Percentiles rank a stretch among this genome's conserved stretches.
These are phyloP conservation scores for Combretum micranthum DNA, from an alignment of 345 rosid genomes.

Conservation along the genomic window DNA sequence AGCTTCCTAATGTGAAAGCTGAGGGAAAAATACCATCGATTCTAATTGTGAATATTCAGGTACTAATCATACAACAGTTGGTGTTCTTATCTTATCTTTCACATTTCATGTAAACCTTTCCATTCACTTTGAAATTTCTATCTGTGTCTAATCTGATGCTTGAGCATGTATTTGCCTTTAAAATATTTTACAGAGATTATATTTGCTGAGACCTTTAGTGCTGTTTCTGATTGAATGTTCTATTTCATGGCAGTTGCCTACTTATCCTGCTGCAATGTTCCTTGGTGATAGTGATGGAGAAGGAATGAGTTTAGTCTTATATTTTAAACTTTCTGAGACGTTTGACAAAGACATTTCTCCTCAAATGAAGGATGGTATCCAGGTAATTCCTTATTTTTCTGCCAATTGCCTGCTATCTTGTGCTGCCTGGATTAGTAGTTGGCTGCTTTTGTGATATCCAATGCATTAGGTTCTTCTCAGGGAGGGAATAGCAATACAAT, in stretches of 20 bases:
- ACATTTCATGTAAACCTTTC: not conserved
- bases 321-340: conserved; percentile 62
- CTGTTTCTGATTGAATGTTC: not conserved
- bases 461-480: too few species aligned
- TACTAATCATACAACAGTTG: conserved; percentile 9
- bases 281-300: conserved; percentile 84
- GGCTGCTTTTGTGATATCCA: too few species aligned
- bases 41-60: conserved; percentile 92
- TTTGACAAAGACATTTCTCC: conserved; percentile 55
- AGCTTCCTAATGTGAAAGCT: conserved; percentile 63
- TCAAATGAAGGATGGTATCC: conserved; percentile 58
- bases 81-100: not conserved
- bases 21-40: conserved; percentile 68
- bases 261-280: conserved; percentile 89
- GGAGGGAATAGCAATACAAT: too few species aligned
- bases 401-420: not conserved
- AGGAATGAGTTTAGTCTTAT: conserved; percentile 90
- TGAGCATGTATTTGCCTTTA: not conserved
- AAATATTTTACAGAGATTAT: not conserved
- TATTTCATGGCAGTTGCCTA: conserved; percentile 55
- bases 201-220: not conserved
- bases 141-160: too few species aligned
- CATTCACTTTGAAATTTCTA: not conserved
- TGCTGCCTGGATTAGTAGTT: not conserved
- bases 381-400: conserved; percentile 30